A percentile compares a stretch with the other conserved stretches of the same genome.
These are phyloP conservation scores for Mortierella antarctica DNA, from an alignment of 192 early-diverging fungal species.

Conservation along the genomic window DNA sequence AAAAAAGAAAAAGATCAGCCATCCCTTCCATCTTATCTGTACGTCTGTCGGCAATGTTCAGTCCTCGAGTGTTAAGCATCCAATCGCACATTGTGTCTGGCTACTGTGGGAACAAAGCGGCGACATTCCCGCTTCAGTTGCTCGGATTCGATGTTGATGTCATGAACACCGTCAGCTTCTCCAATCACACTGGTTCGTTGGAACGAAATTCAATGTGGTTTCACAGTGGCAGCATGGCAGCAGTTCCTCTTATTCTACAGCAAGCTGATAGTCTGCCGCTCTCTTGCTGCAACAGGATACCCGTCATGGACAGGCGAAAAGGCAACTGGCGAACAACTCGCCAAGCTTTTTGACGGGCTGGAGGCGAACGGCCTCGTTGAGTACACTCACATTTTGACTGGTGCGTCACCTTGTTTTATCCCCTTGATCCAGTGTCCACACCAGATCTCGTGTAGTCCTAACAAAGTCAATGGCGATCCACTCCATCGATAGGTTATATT, in stretches of 20 bases:
- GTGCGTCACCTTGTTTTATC: conserved; percentile 35
- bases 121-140: conserved; percentile 91
- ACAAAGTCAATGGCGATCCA: background rate
- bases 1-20: background rate
- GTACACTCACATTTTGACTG: conserved; percentile 88
- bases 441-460: no score
- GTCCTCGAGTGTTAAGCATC: conserved; percentile 58
- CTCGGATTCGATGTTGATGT: conserved; percentile 93
- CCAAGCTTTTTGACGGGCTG: conserved; percentile 77
- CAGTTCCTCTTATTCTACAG: background rate
- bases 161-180: conserved; percentile 93
- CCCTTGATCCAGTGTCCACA: background rate
- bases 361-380: conserved; percentile 77
- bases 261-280: conserved; percentile 1
- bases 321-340: conserved; percentile 70
- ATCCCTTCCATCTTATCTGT: background rate
- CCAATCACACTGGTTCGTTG: conserved; percentile 86
- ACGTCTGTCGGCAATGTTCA: background rate
- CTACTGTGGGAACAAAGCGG: conserved; percentile 83
- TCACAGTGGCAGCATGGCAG: background rate
- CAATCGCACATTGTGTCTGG: conserved; percentile 66
- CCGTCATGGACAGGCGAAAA: conserved; percentile 77
- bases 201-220: background rate
- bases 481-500: conserved; percentile 73
- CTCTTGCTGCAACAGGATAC: conserved; percentile 64